Percentiles rank a stretch among this genome's conserved stretches.
These are phyloP conservation scores for Neonothopanus nambi DNA, from an alignment of 1,284 basidiomycete species.

Conservation along the genomic window DNA sequence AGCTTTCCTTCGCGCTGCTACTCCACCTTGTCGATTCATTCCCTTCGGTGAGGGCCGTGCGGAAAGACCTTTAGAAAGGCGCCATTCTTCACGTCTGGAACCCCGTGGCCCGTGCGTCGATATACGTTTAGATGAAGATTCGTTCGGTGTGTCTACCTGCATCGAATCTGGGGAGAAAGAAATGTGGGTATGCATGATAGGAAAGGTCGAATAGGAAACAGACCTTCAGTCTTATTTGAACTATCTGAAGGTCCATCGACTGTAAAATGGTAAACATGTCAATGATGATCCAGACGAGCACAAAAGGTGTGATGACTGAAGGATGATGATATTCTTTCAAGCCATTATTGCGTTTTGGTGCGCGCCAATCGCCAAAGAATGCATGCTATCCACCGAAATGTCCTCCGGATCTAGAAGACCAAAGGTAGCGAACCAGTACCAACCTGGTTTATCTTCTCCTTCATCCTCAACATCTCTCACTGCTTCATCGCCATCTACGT, in stretches of 20 bases:
- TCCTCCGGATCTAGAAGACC: slow-evolving; percentile 56
- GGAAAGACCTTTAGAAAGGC: slow-evolving; percentile 67
- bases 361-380: slow-evolving; percentile 24
- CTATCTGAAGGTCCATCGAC: slow-evolving; percentile 24
- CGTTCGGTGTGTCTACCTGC: slow-evolving; percentile 43
- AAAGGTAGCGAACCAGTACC: slow-evolving; percentile 60
- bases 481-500: slow-evolving; percentile 40
- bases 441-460: slow-evolving; percentile 55
- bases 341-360: background rate
- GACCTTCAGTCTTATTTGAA: slow-evolving; percentile 11
- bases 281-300: slow-evolving; percentile 35
- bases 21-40: slow-evolving; percentile 67
- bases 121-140: slow-evolving; percentile 39
- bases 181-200: slow-evolving; percentile 17
- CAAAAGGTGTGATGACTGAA: slow-evolving; percentile 23
- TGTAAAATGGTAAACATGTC: slow-evolving; percentile 33
- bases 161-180: slow-evolving; percentile 47
- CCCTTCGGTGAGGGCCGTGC: slow-evolving; percentile 48
- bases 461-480: slow-evolving; percentile 38
- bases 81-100: slow-evolving; percentile 74
- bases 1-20: slow-evolving; percentile 60
- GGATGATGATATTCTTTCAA: slow-evolving; percentile 22
- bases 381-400: slow-evolving; percentile 51
- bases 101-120: slow-evolving; percentile 75
- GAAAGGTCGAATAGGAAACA: background rate